These are phyloP conservation scores for Mortierella alpina DNA, from an alignment of 192 early-diverging fungal species.

Conservation along the genomic window DNA sequence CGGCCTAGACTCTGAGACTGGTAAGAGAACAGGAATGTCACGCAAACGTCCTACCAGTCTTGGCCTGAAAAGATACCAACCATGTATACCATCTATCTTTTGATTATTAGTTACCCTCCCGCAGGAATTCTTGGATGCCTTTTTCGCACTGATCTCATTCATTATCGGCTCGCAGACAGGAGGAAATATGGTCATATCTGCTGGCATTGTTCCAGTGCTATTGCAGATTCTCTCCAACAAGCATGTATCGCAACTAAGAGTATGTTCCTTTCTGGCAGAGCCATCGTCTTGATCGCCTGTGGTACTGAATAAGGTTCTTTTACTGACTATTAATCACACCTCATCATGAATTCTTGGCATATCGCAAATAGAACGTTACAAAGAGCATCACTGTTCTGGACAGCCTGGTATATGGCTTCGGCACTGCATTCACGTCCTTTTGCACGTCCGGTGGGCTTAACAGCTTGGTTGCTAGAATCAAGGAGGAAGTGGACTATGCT, in stretches of 20 bases:
- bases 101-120: constrained; percentile 51
- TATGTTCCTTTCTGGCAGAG: constrained; percentile 11
- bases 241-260: constrained; percentile 68
- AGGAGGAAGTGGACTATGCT: constrained; percentile 71
- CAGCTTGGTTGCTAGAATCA: constrained; percentile 81
- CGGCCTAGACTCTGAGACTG: constrained; percentile 55
- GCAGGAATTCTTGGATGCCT: constrained; percentile 85
- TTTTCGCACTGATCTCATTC: constrained; percentile 82
- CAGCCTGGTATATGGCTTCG: constrained; percentile 81
- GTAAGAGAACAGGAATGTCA: constrained; percentile 2
- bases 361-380: constrained; percentile 62
- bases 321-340: background rate
- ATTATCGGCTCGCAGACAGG: constrained; percentile 85
- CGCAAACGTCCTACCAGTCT: background rate
- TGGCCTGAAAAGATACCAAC: background rate
- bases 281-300: background rate
- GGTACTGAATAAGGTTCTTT: background rate
- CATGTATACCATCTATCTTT: background rate
- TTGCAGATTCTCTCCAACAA: constrained; percentile 77
- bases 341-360: background rate
- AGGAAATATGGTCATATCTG: constrained; percentile 89
- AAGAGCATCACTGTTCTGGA: constrained; percentile 86
- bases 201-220: constrained; percentile 89
- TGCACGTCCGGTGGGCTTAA: constrained; percentile 85
- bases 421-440: constrained; percentile 82